Percentiles rank a stretch among this genome's conserved stretches.
Evolutionary conservation across 768 basidiomycete genomes (phyloP).

Genomic region (Podaxis rugospora): DNA sequence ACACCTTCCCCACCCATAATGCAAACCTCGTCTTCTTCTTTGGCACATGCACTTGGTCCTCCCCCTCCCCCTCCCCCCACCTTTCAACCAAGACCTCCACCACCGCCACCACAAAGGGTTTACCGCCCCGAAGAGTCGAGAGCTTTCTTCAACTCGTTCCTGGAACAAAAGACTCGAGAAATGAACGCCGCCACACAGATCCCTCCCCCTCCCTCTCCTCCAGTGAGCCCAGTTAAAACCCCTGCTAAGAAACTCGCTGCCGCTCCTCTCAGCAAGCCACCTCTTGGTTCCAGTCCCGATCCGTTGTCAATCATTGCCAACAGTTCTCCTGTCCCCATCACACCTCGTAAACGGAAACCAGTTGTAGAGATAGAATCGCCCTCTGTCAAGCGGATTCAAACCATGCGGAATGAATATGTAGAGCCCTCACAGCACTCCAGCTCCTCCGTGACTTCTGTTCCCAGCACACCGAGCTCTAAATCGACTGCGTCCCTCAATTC

Average conservation of each 20-base stretch:
- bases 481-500: conserved; percentile 17
- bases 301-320: conserved; percentile 41
- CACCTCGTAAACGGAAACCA: conserved; percentile 71
- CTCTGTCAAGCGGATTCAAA: conserved; percentile 52
- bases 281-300: conserved; percentile 47
- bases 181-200: conserved; percentile 21
- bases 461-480: conserved; percentile 27
- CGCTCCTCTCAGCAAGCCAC: conserved; percentile 4
- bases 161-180: conserved; percentile 52
- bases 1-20: conserved; percentile 68
- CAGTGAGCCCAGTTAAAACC: conserved; percentile 16
- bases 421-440: conserved; percentile 13
- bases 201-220: conserved; percentile 16
- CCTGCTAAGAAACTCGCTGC: conserved; percentile 14
- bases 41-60: conserved; percentile 65
- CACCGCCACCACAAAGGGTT: conserved; percentile 20
- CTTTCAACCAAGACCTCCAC: conserved; percentile 11
- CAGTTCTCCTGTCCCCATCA: conserved; percentile 30
- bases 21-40: conserved; percentile 64
- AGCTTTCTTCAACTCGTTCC: conserved; percentile 62
- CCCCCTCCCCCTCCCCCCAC: conserved; percentile 11
- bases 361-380: conserved; percentile 58
- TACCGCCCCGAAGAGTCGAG: conserved; percentile 56
- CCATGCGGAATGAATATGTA: conserved; percentile 11
- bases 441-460: conserved; percentile 17